A percentile compares a stretch with the other conserved stretches of the same genome.
Evolutionary conservation across 768 basidiomycete species (phyloP).

Genomic region (Amanita subjunquillea): DNA sequence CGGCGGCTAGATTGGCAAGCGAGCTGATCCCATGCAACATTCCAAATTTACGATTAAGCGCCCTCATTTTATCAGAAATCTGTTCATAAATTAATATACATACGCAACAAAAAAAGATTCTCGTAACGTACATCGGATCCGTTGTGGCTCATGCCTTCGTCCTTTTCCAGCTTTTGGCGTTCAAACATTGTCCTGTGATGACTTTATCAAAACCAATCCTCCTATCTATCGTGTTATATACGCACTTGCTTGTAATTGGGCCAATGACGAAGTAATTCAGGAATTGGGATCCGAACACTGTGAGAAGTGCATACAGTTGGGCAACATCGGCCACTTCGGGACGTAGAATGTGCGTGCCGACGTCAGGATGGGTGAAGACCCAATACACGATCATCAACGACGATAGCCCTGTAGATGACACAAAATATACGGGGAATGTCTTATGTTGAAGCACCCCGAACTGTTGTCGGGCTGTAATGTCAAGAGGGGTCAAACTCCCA

Average conservation of each 20-base stretch:
- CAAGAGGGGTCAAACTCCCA: not conserved
- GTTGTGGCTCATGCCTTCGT: slow-evolving; percentile 57
- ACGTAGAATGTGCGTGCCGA: slow-evolving; percentile 32
- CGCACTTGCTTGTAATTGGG: slow-evolving; percentile 61
- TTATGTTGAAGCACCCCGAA: slow-evolving; percentile 68
- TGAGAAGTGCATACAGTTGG: slow-evolving; percentile 48
- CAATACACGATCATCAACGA: slow-evolving; percentile 45
- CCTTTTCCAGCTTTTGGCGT: slow-evolving; percentile 63
- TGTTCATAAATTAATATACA: slow-evolving; percentile 14
- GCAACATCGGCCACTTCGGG: slow-evolving; percentile 51
- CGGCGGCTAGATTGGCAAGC: slow-evolving; percentile 49
- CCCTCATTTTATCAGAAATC: slow-evolving; percentile 63
- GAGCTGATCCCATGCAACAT: slow-evolving; percentile 62
- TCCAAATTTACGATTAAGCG: slow-evolving; percentile 56
- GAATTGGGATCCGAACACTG: slow-evolving; percentile 36
- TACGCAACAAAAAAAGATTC: not conserved
- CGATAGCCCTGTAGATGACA: slow-evolving; percentile 44
- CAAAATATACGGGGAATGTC: slow-evolving; percentile 69
- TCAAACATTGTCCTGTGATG: slow-evolving; percentile 58
- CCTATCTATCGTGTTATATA: not conserved
- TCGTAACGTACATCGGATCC: slow-evolving; percentile 45
- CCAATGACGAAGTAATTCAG: slow-evolving; percentile 64
- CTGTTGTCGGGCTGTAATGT: slow-evolving; percentile 48
- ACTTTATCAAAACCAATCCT: not conserved
- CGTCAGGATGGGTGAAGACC: slow-evolving; percentile 47